Evolutionary conservation across 2,329 filamentous ascomycete genomes (phyloP), one percentile per base, ranked within the genome.

Genomic region (Acrodontium crateriforme): DNA sequence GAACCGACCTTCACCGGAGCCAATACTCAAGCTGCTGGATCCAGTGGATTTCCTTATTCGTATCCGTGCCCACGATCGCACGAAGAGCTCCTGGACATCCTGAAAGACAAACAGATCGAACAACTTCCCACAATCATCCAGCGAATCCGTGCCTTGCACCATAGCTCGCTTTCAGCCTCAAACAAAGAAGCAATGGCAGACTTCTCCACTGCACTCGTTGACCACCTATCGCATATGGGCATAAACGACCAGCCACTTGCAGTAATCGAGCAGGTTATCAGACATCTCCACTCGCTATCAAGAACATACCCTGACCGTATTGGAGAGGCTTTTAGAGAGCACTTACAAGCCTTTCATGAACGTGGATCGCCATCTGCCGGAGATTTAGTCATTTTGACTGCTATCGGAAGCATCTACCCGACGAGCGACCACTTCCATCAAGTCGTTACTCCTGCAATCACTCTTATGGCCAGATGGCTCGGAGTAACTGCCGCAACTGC

Each of bases 371-470:
- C 67, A 51, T 42, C 53, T 9, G 50, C 65, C n/a, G 81, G 82
- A 11, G 85, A 98, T 45, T 58, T 98, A 12, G 58, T 84, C 13
- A 59, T 92, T n/a, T 60, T 98, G 18, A 85, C 82, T 1, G 84
- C 82, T 0, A 71, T 94, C 34, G 74, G 77, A 21, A 74, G 74
- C 2, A 79, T 91, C 29, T 98, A 92, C 47, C 85, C 89, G 4
- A 93, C 89, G 0, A 94, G 85, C 0, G 89, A 98, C 55, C 85
- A 95, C 56, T 98, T 95, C 55, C 89, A 98, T 46, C 78, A 89
- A 44, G 82, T 95, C 18, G 78, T 83, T 21, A 98, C 89, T 2
- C 89, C 89, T 2, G 79, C 87, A 1, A 78, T 83, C 55, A 71
- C 94, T 4, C 69, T 76, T n/a, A 81, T 95, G 54, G 71, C 70